phyloP scores from a whole-genome alignment of 441 rosid species.

The Omphalea diandra region DNA sequence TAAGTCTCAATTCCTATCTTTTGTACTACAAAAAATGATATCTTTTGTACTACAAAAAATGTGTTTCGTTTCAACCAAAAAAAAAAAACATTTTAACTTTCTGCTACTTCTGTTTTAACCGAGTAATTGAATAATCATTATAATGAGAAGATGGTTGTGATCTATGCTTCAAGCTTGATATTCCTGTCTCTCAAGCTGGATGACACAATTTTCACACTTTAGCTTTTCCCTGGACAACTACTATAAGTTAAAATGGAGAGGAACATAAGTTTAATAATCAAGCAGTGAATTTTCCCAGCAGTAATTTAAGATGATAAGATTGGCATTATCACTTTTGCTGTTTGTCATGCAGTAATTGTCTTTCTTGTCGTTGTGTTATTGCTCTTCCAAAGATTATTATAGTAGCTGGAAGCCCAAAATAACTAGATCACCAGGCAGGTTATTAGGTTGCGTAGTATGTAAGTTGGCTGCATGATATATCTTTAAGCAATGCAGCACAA shows the following conservation, averaged over 20 bases:
- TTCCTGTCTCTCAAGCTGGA: background rate
- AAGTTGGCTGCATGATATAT: background rate
- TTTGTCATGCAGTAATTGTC: background rate
- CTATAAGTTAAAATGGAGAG: background rate
- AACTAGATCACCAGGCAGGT: background rate
- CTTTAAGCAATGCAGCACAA: background rate
- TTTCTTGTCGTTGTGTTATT: background rate
- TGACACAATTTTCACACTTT: background rate
- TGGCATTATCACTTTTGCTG: no score
- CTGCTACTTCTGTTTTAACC: background rate
- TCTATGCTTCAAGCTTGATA: slow-evolving; percentile 11
- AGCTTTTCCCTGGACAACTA: background rate
- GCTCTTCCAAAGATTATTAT: background rate
- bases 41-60: no score
- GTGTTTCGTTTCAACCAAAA: background rate
- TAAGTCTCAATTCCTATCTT: slow-evolving; percentile 41
- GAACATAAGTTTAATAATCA: background rate
- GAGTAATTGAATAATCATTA: background rate
- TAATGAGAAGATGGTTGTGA: slow-evolving; percentile 5
- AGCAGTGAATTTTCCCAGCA: background rate
- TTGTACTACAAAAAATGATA: background rate
- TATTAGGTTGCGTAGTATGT: background rate
- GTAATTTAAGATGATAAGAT: background rate
- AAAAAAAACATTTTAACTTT: background rate
- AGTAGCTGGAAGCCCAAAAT: background rate